Evolutionary conservation across 106 monocot species (phyloP).

Genomic region (Platanthera zijinensis): DNA sequence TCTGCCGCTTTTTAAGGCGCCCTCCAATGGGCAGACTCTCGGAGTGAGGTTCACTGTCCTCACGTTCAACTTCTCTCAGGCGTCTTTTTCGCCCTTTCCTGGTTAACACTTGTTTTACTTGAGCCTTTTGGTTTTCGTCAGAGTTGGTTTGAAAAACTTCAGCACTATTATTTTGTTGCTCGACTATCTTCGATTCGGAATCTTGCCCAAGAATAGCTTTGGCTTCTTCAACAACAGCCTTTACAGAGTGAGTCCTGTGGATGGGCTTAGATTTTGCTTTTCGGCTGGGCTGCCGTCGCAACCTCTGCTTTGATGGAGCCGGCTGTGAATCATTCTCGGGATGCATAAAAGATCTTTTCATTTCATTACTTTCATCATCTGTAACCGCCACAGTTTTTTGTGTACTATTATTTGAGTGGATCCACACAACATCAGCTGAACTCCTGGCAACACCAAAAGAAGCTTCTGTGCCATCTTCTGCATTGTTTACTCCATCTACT

Average conservation of each 20-base stretch:
- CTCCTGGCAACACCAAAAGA: slow-evolving; percentile 44
- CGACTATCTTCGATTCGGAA: slow-evolving; percentile 15
- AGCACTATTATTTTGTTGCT: slow-evolving; percentile 10
- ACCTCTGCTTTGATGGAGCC: slow-evolving; percentile 20
- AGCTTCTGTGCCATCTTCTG: slow-evolving; percentile 22
- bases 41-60: slow-evolving; percentile 53
- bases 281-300: slow-evolving; percentile 16
- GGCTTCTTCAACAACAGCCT: slow-evolving; percentile 60
- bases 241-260: slow-evolving; percentile 39
- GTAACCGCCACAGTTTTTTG: slow-evolving; percentile 9
- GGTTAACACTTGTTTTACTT: slow-evolving; percentile 9
- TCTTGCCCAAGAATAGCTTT: slow-evolving; percentile 40
- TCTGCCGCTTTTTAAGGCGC: slow-evolving; percentile 48
- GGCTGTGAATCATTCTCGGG: slow-evolving; percentile 21
- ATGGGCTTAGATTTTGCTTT: slow-evolving; percentile 34
- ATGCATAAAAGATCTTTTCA: slow-evolving; percentile 24
- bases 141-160: slow-evolving; percentile 22
- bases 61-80: slow-evolving; percentile 37
- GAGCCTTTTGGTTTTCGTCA: slow-evolving; percentile 31
- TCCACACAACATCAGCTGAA: slow-evolving; percentile 20
- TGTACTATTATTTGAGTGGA: slow-evolving; percentile 21
- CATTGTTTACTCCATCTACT: slow-evolving; percentile 15
- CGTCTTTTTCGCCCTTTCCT: slow-evolving; percentile 37
- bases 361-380: slow-evolving; percentile 26
- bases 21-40: slow-evolving; percentile 54